These are phyloP conservation scores for Aspergillus luchuensis DNA, from an alignment of 2,329 filamentous ascomycete genomes.

Conservation along the genomic window DNA sequence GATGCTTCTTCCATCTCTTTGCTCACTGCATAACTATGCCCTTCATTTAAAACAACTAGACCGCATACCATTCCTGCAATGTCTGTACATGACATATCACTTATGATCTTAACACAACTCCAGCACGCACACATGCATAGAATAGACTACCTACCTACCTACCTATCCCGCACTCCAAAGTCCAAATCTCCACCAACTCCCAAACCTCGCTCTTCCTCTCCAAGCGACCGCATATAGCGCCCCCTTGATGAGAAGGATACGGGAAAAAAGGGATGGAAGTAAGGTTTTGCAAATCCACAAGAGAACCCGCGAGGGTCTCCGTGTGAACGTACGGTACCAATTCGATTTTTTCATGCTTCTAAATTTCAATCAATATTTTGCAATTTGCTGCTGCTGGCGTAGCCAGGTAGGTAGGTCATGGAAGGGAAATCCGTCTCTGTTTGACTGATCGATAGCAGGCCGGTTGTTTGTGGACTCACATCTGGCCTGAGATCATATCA, in stretches of 20 bases:
- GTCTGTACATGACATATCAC: background rate
- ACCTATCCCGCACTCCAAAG: background rate
- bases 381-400: conserved; percentile 12
- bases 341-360: conserved; percentile 20
- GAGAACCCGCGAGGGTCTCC: conserved; percentile 12
- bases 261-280: conserved; percentile 24
- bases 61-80: background rate
- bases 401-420: background rate
- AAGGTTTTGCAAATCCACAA: conserved; percentile 14
- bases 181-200: too few relatives aligned
- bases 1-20: background rate
- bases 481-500: too few relatives aligned
- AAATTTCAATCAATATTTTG: conserved; percentile 11
- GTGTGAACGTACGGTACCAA: conserved; percentile 17
- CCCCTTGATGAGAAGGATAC: conserved; percentile 40
- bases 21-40: background rate
- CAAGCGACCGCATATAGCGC: conserved; percentile 41
- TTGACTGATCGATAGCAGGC: too few relatives aligned
- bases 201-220: conserved; percentile 32
- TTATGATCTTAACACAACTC: too few relatives aligned
- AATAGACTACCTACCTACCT: background rate
- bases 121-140: background rate
- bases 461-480: too few relatives aligned
- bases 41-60: background rate
- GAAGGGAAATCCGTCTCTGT: conserved; percentile 1